Evolutionary conservation across 2,329 filamentous ascomycete species (phyloP).

Genomic region (Colletotrichum kahawae): DNA sequence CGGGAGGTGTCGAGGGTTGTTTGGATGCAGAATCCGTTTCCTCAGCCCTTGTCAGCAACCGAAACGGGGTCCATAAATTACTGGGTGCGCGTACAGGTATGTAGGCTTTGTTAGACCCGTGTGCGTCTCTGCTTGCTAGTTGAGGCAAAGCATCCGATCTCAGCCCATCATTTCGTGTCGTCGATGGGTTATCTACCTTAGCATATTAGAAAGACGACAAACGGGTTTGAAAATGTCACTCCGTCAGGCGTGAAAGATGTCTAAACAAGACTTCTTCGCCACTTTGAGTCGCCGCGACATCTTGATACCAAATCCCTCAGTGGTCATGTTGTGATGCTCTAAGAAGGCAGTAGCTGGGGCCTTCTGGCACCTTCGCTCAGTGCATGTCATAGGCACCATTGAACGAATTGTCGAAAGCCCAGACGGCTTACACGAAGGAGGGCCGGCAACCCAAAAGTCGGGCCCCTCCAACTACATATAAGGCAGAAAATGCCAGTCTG

Average conservation of each 20-base stretch:
- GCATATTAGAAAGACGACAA: too few species aligned
- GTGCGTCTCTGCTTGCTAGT: background rate
- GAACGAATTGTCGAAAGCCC: background rate
- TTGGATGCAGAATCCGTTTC: background rate
- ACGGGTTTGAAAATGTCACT: too few species aligned
- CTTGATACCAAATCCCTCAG: too few species aligned
- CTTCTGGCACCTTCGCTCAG: background rate
- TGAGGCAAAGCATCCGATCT: background rate
- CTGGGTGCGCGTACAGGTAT: background rate
- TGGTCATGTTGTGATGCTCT: background rate
- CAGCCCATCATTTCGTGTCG: background rate
- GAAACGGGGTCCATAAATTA: background rate
- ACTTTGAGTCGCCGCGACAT: too few species aligned
- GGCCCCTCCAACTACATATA: background rate
- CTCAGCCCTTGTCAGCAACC: too few species aligned
- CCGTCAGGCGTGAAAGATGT: too few species aligned
- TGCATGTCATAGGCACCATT: background rate
- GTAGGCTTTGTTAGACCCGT: background rate
- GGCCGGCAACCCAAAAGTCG: background rate
- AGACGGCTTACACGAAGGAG: background rate
- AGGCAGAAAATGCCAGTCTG: too few species aligned
- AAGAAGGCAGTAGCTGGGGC: background rate
- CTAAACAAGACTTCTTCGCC: too few species aligned
- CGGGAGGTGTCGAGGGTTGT: background rate
- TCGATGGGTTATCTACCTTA: too few species aligned